Conservation (phyloP, 2,329 filamentous ascomycete genomes). For the Alternaria sp. region DNA sequence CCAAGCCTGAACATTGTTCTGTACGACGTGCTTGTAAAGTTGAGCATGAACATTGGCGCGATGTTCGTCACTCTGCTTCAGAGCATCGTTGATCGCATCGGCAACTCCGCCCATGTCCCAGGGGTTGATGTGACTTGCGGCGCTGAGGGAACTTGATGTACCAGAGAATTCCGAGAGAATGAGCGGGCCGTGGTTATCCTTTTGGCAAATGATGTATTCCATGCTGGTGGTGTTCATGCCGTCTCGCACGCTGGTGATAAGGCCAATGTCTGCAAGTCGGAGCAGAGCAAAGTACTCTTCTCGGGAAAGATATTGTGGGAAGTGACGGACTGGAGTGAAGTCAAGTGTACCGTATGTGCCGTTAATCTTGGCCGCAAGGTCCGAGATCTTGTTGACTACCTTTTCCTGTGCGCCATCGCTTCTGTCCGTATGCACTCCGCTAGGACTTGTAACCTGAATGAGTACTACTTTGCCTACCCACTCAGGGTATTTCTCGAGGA, state of each 20-base stretch:
- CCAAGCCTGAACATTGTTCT: slow-evolving; percentile 88
- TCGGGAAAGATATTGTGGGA: slow-evolving; percentile 88
- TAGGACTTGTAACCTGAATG: slow-evolving; percentile 93
- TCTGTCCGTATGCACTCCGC: slow-evolving; percentile 76
- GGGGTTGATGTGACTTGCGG: slow-evolving; percentile 95
- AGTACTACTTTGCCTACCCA: slow-evolving; percentile 93
- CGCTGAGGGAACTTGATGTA: slow-evolving; percentile 83
- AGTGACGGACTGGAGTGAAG: slow-evolving; percentile 92
- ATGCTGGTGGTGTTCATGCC: slow-evolving; percentile 98
- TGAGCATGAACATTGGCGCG: slow-evolving; percentile 74
- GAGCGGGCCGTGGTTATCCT: slow-evolving; percentile 83
- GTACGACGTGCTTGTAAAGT: slow-evolving; percentile 84
- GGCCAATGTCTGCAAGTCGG: slow-evolving; percentile 85
- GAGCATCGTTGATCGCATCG: slow-evolving; percentile 79
- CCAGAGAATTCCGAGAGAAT: slow-evolving; percentile 98
- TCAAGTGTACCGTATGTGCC: slow-evolving; percentile 87
- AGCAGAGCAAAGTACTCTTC: slow-evolving; percentile 96
- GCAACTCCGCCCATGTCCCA: slow-evolving; percentile 91
- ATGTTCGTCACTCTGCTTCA: slow-evolving; percentile 75
- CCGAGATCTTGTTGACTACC: slow-evolving; percentile 87
- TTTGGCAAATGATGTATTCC: slow-evolving; percentile 93
- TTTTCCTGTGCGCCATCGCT: slow-evolving; percentile 79
- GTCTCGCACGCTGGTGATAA: slow-evolving; percentile 95
- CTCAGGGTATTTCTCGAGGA: slow-evolving; percentile 88
- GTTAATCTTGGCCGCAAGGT: slow-evolving; percentile 91